Evolutionary conservation across 139 green algal species (phyloP).

Genomic region (Coelastrella sp.): DNA sequence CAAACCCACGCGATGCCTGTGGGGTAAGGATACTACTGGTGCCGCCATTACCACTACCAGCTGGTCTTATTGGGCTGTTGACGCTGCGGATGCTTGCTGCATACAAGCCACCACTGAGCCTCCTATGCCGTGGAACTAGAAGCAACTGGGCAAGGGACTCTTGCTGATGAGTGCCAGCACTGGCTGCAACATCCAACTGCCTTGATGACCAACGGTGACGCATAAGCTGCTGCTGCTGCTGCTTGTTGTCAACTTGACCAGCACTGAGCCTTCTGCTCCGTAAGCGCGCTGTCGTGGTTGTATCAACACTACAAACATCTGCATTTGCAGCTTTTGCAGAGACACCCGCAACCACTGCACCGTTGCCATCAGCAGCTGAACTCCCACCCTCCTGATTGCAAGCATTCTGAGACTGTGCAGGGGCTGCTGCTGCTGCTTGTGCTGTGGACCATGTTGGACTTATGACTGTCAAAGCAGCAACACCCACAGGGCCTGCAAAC

Average conservation of each 20-base stretch:
- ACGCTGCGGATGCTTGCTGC: neutral
- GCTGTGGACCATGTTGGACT: neutral
- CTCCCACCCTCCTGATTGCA: neutral
- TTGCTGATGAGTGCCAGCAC: too few relatives aligned
- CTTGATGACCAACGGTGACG: neutral
- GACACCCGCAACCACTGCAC: too few relatives aligned
- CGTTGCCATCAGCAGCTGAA: slow-evolving; percentile 10
- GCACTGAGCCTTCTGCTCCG: neutral
- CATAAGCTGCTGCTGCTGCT: slow-evolving; percentile 40
- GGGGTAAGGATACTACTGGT: too few relatives aligned
- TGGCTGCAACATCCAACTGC: slow-evolving; percentile 12
- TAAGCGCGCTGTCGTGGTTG: neutral
- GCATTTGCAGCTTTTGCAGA: too few relatives aligned
- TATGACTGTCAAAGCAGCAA: neutral
- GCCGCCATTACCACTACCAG: too few relatives aligned
- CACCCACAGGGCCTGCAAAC: neutral
- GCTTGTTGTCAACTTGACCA: neutral
- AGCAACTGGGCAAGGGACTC: too few relatives aligned
- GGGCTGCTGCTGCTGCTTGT: neutral
- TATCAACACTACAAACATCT: too few relatives aligned
- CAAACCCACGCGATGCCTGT: too few relatives aligned
- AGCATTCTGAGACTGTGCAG: neutral
- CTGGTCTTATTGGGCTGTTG: too few relatives aligned
- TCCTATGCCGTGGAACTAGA: too few relatives aligned
- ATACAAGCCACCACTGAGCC: too few relatives aligned